Conservation (phyloP, 2,329 filamentous ascomycete species). For the Lachnellula hyalina region DNA sequence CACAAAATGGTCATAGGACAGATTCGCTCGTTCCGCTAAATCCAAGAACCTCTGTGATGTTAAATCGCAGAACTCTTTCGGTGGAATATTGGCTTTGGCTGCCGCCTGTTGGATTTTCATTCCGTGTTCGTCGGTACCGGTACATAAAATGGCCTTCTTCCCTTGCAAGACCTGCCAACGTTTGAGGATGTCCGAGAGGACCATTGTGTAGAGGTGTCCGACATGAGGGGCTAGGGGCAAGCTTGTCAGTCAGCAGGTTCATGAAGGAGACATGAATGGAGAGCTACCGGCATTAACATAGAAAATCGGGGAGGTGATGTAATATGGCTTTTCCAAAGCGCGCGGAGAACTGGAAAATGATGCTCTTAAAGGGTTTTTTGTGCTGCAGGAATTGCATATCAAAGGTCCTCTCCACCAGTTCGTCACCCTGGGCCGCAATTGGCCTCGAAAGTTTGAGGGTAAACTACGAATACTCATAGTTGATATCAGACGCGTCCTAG, state of each 20-base stretch:
- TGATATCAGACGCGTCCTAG: not conserved
- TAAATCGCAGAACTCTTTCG: conserved; percentile 83
- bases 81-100: conserved; percentile 59
- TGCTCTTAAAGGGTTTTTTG: conserved; percentile 1
- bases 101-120: conserved; percentile 95
- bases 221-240: conserved; percentile 71
- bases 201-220: conserved; percentile 89
- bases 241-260: not conserved
- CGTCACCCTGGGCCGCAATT: conserved; percentile 8
- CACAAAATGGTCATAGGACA: conserved; percentile 82
- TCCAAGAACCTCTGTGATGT: conserved; percentile 75
- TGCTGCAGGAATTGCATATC: conserved; percentile 24
- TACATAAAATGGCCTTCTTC: conserved; percentile 67
- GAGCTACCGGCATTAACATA: conserved; percentile 86
- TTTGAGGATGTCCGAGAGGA: conserved; percentile 86
- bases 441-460: conserved; percentile 14
- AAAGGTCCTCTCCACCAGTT: conserved; percentile 12
- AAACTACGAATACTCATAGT: conserved; percentile 21
- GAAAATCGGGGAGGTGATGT: conserved; percentile 95
- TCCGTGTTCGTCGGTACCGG: conserved; percentile 95
- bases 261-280: not conserved
- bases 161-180: conserved; percentile 80
- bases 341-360: conserved; percentile 17
- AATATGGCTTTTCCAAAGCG: conserved; percentile 70
- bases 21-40: conserved; percentile 62